Conservation (phyloP, 139 green algal species). For the Closterium sp. region DNA sequence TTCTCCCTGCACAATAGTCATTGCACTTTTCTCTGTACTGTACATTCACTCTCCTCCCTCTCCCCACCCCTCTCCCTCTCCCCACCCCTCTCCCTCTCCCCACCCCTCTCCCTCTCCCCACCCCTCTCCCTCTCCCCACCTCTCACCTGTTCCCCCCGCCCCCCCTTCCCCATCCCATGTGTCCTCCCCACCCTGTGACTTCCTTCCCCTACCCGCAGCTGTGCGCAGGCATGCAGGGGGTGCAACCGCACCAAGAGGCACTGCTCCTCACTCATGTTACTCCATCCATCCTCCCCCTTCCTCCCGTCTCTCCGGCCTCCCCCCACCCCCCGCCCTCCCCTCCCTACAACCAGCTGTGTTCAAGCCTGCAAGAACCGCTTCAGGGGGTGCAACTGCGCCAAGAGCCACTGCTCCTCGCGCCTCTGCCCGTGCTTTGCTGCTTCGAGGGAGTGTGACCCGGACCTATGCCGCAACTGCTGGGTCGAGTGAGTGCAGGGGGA, state of each 20-base stretch:
- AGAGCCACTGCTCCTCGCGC: conserved; percentile 53
- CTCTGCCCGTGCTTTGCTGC: conserved; percentile 79
- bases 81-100: too few species aligned
- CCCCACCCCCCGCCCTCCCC: too few species aligned
- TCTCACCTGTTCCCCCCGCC: too few species aligned
- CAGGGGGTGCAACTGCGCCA: conserved; percentile 74
- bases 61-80: too few species aligned
- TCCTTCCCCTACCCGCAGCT: conserved; percentile 8
- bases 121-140: too few species aligned
- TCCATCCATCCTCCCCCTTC: too few species aligned
- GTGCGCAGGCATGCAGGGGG: conserved; percentile 65
- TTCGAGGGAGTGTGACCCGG: conserved; percentile 82
- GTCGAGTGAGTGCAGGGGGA: conserved; percentile 25
- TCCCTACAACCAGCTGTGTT: not conserved
- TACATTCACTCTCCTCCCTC: conserved; percentile 43
- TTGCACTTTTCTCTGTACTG: too few species aligned
- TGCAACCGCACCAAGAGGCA: conserved; percentile 68
- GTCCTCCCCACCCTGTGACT: too few species aligned
- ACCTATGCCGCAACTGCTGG: conserved; percentile 70
- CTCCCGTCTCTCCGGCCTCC: not conserved
- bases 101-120: too few species aligned
- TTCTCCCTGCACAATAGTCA: too few species aligned
- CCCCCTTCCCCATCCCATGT: too few species aligned
- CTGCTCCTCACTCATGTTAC: conserved; percentile 48
- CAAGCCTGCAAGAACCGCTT: conserved; percentile 64